These are phyloP conservation scores for Barnettozyma salicaria DNA, from an alignment of 805 yeast genomes.

Conservation along the genomic window DNA sequence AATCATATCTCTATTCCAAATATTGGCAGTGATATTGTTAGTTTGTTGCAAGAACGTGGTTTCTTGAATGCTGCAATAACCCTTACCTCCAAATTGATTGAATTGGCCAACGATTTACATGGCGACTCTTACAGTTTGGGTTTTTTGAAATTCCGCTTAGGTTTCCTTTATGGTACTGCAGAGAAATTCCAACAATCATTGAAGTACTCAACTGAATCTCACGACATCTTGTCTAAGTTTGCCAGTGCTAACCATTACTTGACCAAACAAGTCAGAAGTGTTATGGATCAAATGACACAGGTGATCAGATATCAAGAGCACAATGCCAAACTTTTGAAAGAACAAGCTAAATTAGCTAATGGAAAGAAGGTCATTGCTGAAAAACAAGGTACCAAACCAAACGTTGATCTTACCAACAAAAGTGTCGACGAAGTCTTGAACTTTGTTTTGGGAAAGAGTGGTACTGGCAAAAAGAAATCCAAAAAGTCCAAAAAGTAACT, in stretches of 20 bases:
- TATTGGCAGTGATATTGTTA: conserved; percentile 55
- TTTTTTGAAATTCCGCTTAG: conserved; percentile 60
- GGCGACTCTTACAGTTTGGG: conserved; percentile 64
- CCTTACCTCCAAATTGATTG: conserved; percentile 49
- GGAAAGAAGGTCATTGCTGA: conserved; percentile 26
- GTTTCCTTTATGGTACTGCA: conserved; percentile 49
- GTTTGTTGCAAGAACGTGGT: conserved; percentile 49
- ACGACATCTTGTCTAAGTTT: conserved; percentile 45
- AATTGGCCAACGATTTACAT: conserved; percentile 42
- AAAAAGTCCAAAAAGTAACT: conserved; percentile 13
- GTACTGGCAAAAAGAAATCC: conserved; percentile 25
- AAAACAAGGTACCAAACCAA: conserved; percentile 13
- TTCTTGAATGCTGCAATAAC: conserved; percentile 42
- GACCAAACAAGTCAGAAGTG: conserved; percentile 61
- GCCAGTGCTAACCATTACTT: conserved; percentile 64
- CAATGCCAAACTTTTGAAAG: conserved; percentile 35
- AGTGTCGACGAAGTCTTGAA: conserved; percentile 68
- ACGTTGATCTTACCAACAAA: conserved; percentile 47
- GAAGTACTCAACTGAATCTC: conserved; percentile 50
- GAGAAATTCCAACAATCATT: conserved; percentile 52
- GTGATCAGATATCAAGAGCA: conserved; percentile 42
- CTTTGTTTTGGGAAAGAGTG: conserved; percentile 57
- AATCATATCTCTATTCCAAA: conserved; percentile 65
- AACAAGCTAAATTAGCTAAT: conserved; percentile 27
- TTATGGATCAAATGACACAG: conserved; percentile 51